phyloP scores from a whole-genome alignment of 768 basidiomycete genomes.

The Lactarius trivialis region DNA sequence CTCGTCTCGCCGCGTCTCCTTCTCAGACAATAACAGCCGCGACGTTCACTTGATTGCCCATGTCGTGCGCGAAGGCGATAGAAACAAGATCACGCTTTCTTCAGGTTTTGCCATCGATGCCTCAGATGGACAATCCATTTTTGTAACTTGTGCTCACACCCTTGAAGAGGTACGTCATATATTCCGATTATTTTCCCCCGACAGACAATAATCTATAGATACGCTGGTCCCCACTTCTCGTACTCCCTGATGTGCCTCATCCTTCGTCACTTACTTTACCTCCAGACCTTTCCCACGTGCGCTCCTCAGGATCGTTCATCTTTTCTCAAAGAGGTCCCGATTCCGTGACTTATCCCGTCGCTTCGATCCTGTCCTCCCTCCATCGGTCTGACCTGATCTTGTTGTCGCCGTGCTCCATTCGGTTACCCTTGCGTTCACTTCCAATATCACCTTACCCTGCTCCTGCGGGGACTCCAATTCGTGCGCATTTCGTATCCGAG shows the following conservation, averaged over 20 bases:
- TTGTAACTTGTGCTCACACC: conserved; percentile 58
- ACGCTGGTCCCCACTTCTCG: conserved; percentile 31
- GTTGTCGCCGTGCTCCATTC: conserved; percentile 27
- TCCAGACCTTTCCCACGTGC: conserved; percentile 13
- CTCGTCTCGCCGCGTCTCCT: conserved; percentile 27
- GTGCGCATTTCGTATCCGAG: conserved; percentile 49
- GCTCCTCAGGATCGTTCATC: conserved; percentile 37
- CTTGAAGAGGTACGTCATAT: conserved; percentile 45
- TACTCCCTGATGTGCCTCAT: conserved; percentile 9
- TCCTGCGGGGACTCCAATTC: conserved; percentile 38
- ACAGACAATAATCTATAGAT: conserved; percentile 26
- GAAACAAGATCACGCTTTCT: conserved; percentile 44
- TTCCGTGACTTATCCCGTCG: conserved; percentile 31
- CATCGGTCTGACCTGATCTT: conserved; percentile 53
- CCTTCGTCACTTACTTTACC: conserved; percentile 4
- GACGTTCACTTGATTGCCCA: conserved; percentile 49
- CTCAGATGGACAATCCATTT: conserved; percentile 29
- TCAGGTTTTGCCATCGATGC: conserved; percentile 51
- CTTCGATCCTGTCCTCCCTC: conserved; percentile 47
- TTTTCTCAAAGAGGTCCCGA: conserved; percentile 32
- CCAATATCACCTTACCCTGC: conserved; percentile 62
- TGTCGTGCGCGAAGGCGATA: conserved; percentile 33
- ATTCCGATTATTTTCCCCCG: neutral
- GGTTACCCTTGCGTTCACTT: conserved; percentile 36
- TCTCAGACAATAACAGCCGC: conserved; percentile 10